Percentiles rank a stretch among this genome's conserved stretches.
Conservation (phyloP, 2,329 filamentous ascomycete genomes). For the Colletotrichum sp. region DNA sequence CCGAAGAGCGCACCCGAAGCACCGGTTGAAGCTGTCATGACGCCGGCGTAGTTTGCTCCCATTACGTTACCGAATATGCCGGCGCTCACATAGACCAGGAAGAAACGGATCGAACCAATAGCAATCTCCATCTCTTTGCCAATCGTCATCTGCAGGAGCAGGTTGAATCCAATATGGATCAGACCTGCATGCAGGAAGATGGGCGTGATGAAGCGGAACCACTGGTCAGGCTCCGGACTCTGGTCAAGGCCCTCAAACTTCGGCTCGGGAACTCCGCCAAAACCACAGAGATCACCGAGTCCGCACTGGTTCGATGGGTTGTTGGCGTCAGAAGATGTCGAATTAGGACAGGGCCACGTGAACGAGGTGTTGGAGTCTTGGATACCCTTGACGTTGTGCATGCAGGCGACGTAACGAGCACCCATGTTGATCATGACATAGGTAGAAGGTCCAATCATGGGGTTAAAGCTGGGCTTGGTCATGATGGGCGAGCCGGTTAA, state of each 20-base stretch:
- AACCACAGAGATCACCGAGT: slow-evolving; percentile 83
- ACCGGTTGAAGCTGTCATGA: slow-evolving; percentile 82
- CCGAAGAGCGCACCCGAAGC: slow-evolving; percentile 92
- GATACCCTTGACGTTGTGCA: slow-evolving; percentile 79
- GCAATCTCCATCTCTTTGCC: slow-evolving; percentile 91
- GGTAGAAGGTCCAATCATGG: slow-evolving; percentile 93
- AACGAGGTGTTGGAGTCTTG: slow-evolving; percentile 56
- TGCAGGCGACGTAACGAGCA: slow-evolving; percentile 89
- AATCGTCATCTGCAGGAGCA: slow-evolving; percentile 88
- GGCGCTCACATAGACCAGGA: slow-evolving; percentile 85
- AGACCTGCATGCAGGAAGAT: slow-evolving; percentile 96
- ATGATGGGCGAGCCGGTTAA: slow-evolving; percentile 80
- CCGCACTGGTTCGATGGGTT: slow-evolving; percentile 64
- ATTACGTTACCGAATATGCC: slow-evolving; percentile 97
- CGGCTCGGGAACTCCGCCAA: slow-evolving; percentile 76
- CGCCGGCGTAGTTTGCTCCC: slow-evolving; percentile 89
- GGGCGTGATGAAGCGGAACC: slow-evolving; percentile 94
- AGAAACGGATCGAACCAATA: slow-evolving; percentile 88
- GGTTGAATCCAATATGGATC: slow-evolving; percentile 94
- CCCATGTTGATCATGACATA: slow-evolving; percentile 97
- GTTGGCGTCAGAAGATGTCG: slow-evolving; percentile 62
- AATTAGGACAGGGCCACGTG: slow-evolving; percentile 82
- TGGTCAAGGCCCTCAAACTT: slow-evolving; percentile 56
- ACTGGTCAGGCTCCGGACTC: slow-evolving; percentile 80
- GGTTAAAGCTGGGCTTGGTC: slow-evolving; percentile 87